Percentiles rank a stretch among this genome's conserved stretches.
Evolutionary conservation across 352 stramenopile species (phyloP).

Genomic region (Halophytophthora polymorphica): DNA sequence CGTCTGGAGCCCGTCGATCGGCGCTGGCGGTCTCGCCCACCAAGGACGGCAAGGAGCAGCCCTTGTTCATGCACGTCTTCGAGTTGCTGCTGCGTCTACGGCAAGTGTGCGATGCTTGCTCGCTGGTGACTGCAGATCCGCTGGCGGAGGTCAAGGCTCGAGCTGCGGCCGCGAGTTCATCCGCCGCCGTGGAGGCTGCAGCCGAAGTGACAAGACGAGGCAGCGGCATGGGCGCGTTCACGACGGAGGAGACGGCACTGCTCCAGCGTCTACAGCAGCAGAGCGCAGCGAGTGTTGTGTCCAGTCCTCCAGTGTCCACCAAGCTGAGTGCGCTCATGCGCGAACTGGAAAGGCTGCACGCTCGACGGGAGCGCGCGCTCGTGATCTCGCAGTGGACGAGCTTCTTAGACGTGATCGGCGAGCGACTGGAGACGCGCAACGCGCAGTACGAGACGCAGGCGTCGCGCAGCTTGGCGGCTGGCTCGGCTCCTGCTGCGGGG

Average conservation of each 20-base stretch:
- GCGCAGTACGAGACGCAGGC: constrained; percentile 15
- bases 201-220: constrained; percentile 13
- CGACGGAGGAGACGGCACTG: constrained; percentile 25
- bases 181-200: constrained; percentile 1
- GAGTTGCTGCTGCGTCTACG: constrained; percentile 84
- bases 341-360: constrained; percentile 46
- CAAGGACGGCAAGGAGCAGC: constrained; percentile 20
- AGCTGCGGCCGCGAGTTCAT: constrained; percentile 8
- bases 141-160: constrained; percentile 36
- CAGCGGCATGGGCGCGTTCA: constrained; percentile 26
- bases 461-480: constrained; percentile 15
- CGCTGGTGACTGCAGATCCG: constrained; percentile 57
- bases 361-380: constrained; percentile 50
- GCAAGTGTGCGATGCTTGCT: constrained; percentile 76
- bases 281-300: background rate
- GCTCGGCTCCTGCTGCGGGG: constrained; percentile 2
- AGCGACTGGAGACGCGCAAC: constrained; percentile 40
- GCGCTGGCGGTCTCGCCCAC: constrained; percentile 10
- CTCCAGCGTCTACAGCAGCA: constrained; percentile 31
- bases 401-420: constrained; percentile 77
- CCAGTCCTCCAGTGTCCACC: constrained; percentile 39
- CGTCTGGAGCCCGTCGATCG: constrained; percentile 21
- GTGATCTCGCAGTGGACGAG: constrained; percentile 90
- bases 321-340: constrained; percentile 59
- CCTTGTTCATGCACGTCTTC: constrained; percentile 86